Evolutionary conservation across 2,329 filamentous ascomycete species (phyloP), one percentile per base, ranked within the genome.

Genomic region (Gnomoniopsis sp.): DNA sequence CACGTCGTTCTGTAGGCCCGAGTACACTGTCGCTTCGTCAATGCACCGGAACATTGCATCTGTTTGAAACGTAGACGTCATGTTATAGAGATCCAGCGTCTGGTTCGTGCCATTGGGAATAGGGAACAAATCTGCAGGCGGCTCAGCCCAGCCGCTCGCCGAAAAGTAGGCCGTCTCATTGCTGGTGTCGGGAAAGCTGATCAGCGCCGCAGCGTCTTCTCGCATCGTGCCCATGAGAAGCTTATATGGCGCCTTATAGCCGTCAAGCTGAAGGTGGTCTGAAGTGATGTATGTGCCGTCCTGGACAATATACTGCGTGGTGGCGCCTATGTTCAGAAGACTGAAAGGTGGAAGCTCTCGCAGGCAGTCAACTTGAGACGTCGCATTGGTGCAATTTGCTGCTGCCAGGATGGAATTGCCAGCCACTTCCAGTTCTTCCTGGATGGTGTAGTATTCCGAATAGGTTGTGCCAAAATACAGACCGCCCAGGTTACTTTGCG

Each of bases 1-100:
- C 0, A 77, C 75, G 3, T 71, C 69, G 17, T 74, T 76, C 17
- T 66, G 59, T 0, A 78, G 70, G 2, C 77, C 82, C 0, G 80
- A 74, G 65, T 79, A 80, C 7, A 79, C 79, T 2, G 83, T 86
- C 6, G 83, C 82, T 68, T 86, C 77, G 66, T 85, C 81, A 53
- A 82, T 71, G 67, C 84, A 87, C 58, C 83, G 79, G 74, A 86
- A 86, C 10, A 79, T 77, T 53, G 76, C 80, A 67, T 87, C 83
- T 2, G 83, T 86, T 2, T 81, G 77, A 44, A 86, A 72, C 6
- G 79, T 79, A 7, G 79, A 73, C 21, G 77, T 77, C 36, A 81
- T 74, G 60, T 83, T 84, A 74, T 81, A 86, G 2, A 83, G 74
- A 60, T 84, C 77, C 7, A 83, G 74, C 0, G 82, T 78, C 55